Percentiles rank a stretch among this genome's conserved stretches.
Conservation (phyloP, 768 basidiomycete genomes). For the Ephemerocybe angulata region DNA sequence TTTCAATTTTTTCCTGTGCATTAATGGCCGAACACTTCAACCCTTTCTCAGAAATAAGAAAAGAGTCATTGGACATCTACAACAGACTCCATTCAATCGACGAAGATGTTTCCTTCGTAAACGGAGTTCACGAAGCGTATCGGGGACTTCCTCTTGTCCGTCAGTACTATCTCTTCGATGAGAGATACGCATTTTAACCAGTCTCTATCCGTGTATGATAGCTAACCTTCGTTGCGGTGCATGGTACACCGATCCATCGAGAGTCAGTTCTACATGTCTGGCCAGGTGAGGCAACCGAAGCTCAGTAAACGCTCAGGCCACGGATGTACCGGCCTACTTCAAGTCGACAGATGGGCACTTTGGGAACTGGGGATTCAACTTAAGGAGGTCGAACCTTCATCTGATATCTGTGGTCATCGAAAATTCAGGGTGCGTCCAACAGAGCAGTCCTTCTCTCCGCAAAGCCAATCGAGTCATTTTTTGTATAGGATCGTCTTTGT, state of each 20-base stretch:
- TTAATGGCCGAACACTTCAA: background rate
- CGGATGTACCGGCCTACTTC: slow-evolving; percentile 66
- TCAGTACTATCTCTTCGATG: slow-evolving; percentile 16
- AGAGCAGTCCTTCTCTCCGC: background rate
- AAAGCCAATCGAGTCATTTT: background rate
- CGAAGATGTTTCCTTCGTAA: slow-evolving; percentile 72
- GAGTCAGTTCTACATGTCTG: slow-evolving; percentile 36
- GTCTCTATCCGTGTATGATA: slow-evolving; percentile 20
- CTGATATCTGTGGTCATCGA: slow-evolving; percentile 56
- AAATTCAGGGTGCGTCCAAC: slow-evolving; percentile 52
- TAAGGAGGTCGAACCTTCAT: slow-evolving; percentile 81
- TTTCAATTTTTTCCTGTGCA: no score
- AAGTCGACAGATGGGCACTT: slow-evolving; percentile 91
- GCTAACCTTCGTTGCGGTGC: slow-evolving; percentile 93
- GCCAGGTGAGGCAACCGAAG: background rate
- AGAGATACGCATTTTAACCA: background rate
- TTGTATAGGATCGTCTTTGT: slow-evolving; percentile 71
- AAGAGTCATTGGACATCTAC: slow-evolving; percentile 73
- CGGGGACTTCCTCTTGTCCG: slow-evolving; percentile 54
- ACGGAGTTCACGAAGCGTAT: slow-evolving; percentile 40
- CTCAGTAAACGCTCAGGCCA: slow-evolving; percentile 22
- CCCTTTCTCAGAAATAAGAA: slow-evolving; percentile 49
- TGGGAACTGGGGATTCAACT: slow-evolving; percentile 80
- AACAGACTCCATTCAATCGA: slow-evolving; percentile 86
- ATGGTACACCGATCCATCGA: slow-evolving; percentile 81